These are phyloP conservation scores for Globisporangium paroecandrum DNA, from an alignment of 352 stramenopile genomes.

Conservation along the genomic window DNA sequence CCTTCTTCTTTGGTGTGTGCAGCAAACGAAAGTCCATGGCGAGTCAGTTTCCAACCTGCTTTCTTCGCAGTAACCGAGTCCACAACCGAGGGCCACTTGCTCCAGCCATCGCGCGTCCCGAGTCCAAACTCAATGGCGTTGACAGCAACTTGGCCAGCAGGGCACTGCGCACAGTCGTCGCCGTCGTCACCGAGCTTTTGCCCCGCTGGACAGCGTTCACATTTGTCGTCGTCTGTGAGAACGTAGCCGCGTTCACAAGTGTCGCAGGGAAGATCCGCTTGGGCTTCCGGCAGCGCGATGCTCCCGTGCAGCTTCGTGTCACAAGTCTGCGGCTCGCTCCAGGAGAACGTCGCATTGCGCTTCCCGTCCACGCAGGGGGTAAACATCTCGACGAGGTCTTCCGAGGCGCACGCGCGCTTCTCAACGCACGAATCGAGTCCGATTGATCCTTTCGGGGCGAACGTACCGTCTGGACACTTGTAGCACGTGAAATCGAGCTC, in stretches of 20 bases:
- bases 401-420: constrained; percentile 51
- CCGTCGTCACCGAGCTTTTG: constrained; percentile 31
- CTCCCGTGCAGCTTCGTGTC: constrained; percentile 36
- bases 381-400: constrained; percentile 62
- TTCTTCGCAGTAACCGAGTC: constrained; percentile 32
- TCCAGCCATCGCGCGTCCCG: constrained; percentile 55
- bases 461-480: constrained; percentile 56
- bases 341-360: constrained; percentile 59
- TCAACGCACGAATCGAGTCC: constrained; percentile 61
- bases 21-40: constrained; percentile 49
- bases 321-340: constrained; percentile 68
- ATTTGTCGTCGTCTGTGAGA: constrained; percentile 36
- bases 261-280: constrained; percentile 42
- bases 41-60: constrained; percentile 64
- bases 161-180: constrained; percentile 32
- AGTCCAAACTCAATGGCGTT: constrained; percentile 51
- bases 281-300: constrained; percentile 37
- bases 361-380: constrained; percentile 51
- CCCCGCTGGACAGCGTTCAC: constrained; percentile 38
- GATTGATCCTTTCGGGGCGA: constrained; percentile 70
- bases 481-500: constrained; percentile 79
- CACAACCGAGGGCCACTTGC: constrained; percentile 55
- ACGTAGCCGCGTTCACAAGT: constrained; percentile 50
- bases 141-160: constrained; percentile 45
- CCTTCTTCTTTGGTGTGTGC: constrained; percentile 19